Conservation (phyloP, 139 green algal genomes). For the Chlorella sorokiniana region DNA sequence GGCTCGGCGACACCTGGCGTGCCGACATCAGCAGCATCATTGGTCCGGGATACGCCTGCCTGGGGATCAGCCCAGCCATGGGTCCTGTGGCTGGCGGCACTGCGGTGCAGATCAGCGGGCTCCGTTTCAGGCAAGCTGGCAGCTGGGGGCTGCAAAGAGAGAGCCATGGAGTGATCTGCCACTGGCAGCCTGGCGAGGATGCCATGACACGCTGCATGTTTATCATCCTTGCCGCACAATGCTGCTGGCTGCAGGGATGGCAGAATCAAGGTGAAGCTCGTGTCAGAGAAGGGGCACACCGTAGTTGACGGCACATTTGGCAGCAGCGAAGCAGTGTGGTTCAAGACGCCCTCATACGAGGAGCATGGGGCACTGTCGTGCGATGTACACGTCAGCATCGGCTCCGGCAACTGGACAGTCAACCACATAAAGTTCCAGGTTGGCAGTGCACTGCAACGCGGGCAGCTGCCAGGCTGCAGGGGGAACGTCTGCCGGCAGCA, state of each 20-base stretch:
- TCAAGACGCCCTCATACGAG: slow-evolving; percentile 83
- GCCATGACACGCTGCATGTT: background rate
- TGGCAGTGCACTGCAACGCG: background rate
- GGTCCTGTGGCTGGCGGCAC: slow-evolving; percentile 85
- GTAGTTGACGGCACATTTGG: slow-evolving; percentile 73
- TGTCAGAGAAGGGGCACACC: slow-evolving; percentile 69
- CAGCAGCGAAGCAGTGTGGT: slow-evolving; percentile 34
- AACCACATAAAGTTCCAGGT: slow-evolving; percentile 76
- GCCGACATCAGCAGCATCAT: slow-evolving; percentile 86
- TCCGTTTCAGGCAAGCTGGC: slow-evolving; percentile 67
- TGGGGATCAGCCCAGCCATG: slow-evolving; percentile 63
- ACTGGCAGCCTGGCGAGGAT: background rate
- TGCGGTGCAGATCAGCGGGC: slow-evolving; percentile 76
- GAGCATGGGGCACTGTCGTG: slow-evolving; percentile 74
- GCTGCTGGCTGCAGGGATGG: slow-evolving; percentile 44
- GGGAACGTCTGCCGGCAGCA: too few species aligned
- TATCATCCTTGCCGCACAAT: background rate
- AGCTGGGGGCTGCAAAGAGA: background rate
- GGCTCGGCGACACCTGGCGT: slow-evolving; percentile 84
- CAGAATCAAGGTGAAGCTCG: slow-evolving; percentile 79
- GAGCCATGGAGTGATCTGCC: background rate
- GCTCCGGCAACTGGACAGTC: slow-evolving; percentile 85
- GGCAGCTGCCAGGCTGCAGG: too few species aligned
- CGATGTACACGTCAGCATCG: slow-evolving; percentile 76
- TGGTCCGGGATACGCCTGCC: slow-evolving; percentile 89